Conservation (phyloP, 306 rosid species). For the Senna siamea region DNA sequence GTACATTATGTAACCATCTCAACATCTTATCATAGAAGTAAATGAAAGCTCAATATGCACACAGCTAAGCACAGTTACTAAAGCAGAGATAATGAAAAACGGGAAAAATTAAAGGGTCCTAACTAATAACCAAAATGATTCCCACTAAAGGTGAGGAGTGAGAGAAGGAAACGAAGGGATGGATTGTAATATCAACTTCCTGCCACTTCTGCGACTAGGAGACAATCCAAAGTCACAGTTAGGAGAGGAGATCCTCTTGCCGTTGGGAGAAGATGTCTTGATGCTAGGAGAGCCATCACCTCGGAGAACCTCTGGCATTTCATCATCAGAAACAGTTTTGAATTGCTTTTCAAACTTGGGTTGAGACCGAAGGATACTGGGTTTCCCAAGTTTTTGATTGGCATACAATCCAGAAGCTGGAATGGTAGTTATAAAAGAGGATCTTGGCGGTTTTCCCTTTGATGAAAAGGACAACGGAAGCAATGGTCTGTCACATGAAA, state of each 20-base stretch:
- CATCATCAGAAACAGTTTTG: conserved; percentile 58
- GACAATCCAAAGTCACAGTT: conserved; percentile 59
- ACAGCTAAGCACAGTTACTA: conserved; percentile 35
- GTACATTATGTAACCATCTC: conserved; percentile 43
- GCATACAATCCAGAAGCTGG: conserved; percentile 58
- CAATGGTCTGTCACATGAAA: conserved; percentile 52
- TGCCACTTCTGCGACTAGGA: conserved; percentile 69
- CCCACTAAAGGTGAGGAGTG: conserved; percentile 60
- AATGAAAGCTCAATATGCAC: conserved; percentile 41
- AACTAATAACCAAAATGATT: conserved; percentile 14
- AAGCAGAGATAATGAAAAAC: conserved; percentile 21
- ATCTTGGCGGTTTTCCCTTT: conserved; percentile 62
- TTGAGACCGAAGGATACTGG: conserved; percentile 51
- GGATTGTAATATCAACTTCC: conserved; percentile 81
- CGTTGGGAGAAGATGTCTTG: conserved; percentile 80
- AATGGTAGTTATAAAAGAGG: conserved; percentile 60
- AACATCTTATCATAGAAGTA: conserved; percentile 49
- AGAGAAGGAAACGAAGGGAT: conserved; percentile 94
- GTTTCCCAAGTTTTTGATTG: conserved; percentile 60
- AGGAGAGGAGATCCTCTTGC: conserved; percentile 86
- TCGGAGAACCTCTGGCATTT: conserved; percentile 61
- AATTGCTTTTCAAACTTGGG: conserved; percentile 52
- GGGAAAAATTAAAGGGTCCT: not conserved
- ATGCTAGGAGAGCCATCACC: conserved; percentile 58
- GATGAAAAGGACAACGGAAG: conserved; percentile 70